Evolutionary conservation across 2,329 filamentous ascomycete species (phyloP), one percentile per base, ranked within the genome.

Genomic region (Tricladium varicosporioides): DNA sequence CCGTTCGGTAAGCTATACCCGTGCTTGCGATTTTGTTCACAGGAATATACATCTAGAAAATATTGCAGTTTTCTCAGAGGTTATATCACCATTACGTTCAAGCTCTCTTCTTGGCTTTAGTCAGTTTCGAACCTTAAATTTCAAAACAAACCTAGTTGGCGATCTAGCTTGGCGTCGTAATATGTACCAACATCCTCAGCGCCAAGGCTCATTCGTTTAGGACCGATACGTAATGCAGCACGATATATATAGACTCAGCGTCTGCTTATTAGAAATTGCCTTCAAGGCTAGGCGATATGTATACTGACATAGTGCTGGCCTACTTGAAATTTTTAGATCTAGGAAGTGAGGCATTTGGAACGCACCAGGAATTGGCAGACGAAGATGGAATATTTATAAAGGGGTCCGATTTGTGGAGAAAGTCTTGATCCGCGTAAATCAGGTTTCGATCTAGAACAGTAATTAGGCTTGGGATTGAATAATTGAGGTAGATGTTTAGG

Each of bases 391-490:
- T 66, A 36, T 43, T 61, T 5, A 54, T 66, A 4, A n/a, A n/a
- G 64, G 57, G 3, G 57, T 65, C 10, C 46, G 63, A 51, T 66
- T 56, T 56, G 62, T 66, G 47, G 61, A 65, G 48, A 62, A 63
- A 48, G 58, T 65, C 11, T n/a, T 40, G 22, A 27, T 7, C 3
- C 22, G 22, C 7, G 22, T 27, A 4, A 27, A 27, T 7, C 22
- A 27, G 7, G 7, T 27, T 27, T 27, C 22, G 7, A 27, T 27
- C 22, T 27, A 27, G 22, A 27, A n/a, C n/a, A n/a, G n/a, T n/a
- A n/a, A n/a, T n/a, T n/a, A n/a, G n/a, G n/a, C n/a, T n/a, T n/a
- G n/a, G n/a, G n/a, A n/a, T n/a, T n/a, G n/a, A n/a, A n/a, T n/a
- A n/a, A n/a, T n/a, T n/a, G 32, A 36, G 32, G 32, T 36, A 36